Evolutionary conservation across 768 basidiomycete species (phyloP).

Genomic region (Leccinum arenicola): DNA sequence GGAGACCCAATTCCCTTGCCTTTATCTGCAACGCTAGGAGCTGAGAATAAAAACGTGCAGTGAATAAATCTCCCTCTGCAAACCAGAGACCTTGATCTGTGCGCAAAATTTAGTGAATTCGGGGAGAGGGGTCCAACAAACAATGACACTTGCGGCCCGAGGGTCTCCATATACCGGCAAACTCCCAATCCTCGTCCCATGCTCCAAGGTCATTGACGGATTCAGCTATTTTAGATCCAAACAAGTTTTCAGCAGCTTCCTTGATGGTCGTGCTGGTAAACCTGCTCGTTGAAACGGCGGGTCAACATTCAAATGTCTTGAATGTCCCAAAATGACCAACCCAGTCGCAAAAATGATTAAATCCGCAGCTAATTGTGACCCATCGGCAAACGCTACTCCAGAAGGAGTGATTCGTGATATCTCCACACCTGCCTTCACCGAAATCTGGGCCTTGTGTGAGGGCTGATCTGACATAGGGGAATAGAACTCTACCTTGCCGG

Average conservation of each 20-base stretch:
- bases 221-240: slow-evolving; percentile 4
- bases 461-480: background rate
- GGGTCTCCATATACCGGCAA: slow-evolving; percentile 10
- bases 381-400: background rate
- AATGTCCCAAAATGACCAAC: background rate
- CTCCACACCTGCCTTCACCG: background rate
- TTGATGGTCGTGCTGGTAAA: background rate
- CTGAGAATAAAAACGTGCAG: slow-evolving; percentile 1
- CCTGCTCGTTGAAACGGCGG: background rate
- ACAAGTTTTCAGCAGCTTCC: background rate
- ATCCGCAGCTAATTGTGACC: background rate
- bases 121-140: background rate
- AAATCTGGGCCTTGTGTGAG: background rate
- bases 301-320: background rate
- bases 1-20: background rate
- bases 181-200: slow-evolving; percentile 8
- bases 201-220: slow-evolving; percentile 11
- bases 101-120: background rate
- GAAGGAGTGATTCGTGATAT: background rate
- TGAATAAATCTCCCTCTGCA: slow-evolving; percentile 3
- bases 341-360: background rate
- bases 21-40: slow-evolving; percentile 2
- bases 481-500: background rate
- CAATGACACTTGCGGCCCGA: slow-evolving; percentile 3
- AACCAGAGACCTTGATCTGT: slow-evolving; percentile 3